A percentile compares a stretch with the other conserved stretches of the same genome.
Evolutionary conservation across 345 rosid genomes (phyloP).

Genomic region (Tarenaya hassleriana): DNA sequence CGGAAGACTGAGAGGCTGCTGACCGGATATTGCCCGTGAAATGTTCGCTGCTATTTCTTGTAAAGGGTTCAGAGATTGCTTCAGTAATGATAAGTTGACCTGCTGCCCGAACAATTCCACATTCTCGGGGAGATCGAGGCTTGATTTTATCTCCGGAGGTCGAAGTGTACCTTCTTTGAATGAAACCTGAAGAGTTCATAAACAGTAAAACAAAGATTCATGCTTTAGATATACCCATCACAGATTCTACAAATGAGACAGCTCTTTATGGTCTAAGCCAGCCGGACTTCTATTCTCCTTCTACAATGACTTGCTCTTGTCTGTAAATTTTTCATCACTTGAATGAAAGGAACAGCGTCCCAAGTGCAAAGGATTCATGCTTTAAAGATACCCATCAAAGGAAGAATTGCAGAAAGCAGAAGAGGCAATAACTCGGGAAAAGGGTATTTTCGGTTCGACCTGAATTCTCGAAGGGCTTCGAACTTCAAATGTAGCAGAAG

Average conservation of each 20-base stretch:
- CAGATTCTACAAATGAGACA: no score
- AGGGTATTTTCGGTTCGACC: conserved; percentile 35
- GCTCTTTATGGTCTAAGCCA: no score
- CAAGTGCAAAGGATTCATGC: not conserved
- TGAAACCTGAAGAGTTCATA: conserved; percentile 50
- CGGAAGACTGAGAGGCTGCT: conserved; percentile 60
- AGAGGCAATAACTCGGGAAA: no score
- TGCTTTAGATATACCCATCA: no score
- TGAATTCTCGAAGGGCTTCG: conserved; percentile 81
- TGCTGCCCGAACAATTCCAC: conserved; percentile 62
- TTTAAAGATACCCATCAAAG: not conserved
- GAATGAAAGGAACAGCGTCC: not conserved
- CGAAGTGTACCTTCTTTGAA: conserved; percentile 75
- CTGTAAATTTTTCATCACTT: no score
- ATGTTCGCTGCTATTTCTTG: conserved; percentile 62
- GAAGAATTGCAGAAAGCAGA: not conserved
- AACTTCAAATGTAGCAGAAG: conserved; percentile 70
- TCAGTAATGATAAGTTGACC: conserved; percentile 40
- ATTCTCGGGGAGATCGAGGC: conserved; percentile 62
- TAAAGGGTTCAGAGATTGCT: conserved; percentile 54
- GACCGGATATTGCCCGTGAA: conserved; percentile 53
- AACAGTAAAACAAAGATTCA: not conserved
- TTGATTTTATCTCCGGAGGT: conserved; percentile 82
- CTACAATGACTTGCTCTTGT: not conserved
- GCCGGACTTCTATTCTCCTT: no score